phyloP scores from a whole-genome alignment of 495 filamentous ascomycete species.

The Penicillium crystallinum region DNA sequence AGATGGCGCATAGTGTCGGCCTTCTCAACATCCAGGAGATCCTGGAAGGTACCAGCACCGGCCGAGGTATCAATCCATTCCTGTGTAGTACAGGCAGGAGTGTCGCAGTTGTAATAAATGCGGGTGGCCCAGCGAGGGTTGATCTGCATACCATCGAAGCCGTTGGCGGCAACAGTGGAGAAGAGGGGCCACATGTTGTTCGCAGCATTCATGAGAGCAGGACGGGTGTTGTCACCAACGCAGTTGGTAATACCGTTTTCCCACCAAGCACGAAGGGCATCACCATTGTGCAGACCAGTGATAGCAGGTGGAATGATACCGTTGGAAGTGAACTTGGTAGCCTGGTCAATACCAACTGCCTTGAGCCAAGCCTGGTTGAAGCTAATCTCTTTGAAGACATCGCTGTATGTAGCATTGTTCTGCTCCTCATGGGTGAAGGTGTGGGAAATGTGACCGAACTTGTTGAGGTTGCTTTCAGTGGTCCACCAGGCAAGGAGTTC shows the following conservation, averaged over 20 bases:
- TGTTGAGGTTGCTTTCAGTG: conserved; percentile 41
- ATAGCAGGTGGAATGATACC: conserved; percentile 62
- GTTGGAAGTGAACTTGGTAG: conserved; percentile 39
- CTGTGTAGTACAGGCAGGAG: conserved; percentile 47
- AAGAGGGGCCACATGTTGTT: conserved; percentile 54
- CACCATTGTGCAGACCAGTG: conserved; percentile 60
- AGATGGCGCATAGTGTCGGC: conserved; percentile 51
- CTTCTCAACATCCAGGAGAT: conserved; percentile 46
- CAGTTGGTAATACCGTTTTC: conserved; percentile 55
- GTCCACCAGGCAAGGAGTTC: conserved; percentile 47
- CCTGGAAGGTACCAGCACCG: conserved; percentile 43
- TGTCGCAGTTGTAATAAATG: conserved; percentile 63
- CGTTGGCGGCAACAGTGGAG: conserved; percentile 45
- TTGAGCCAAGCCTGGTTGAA: conserved; percentile 58
- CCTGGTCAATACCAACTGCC: conserved; percentile 42
- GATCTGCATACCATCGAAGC: conserved; percentile 52
- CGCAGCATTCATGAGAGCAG: conserved; percentile 41
- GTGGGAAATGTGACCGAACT: conserved; percentile 54
- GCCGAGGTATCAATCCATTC: conserved; percentile 60
- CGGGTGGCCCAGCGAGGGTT: conserved; percentile 58
- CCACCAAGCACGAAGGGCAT: conserved; percentile 54
- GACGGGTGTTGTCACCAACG: conserved; percentile 59
- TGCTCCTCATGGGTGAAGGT: conserved; percentile 58
- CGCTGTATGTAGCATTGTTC: conserved; percentile 56
- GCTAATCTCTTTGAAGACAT: conserved; percentile 51